These are phyloP conservation scores for Malus sylvestris DNA, from an alignment of 306 rosid genomes.

Conservation along the genomic window DNA sequence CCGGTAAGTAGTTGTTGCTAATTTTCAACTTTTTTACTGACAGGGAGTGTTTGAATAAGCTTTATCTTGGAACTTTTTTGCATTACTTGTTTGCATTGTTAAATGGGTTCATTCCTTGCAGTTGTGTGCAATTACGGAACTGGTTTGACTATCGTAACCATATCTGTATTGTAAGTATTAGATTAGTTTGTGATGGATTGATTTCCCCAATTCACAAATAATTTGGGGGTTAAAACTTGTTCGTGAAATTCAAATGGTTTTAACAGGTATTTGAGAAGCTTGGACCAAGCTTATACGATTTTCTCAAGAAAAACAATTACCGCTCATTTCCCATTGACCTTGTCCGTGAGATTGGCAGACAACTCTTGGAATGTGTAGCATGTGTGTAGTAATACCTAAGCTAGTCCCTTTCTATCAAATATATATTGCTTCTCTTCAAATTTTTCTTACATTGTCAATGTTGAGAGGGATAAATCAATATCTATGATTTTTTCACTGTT, in stretches of 20 bases:
- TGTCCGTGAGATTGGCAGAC: constrained; percentile 99
- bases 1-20: constrained; percentile 48
- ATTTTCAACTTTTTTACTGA: not conserved
- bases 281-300: constrained; percentile 99
- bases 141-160: constrained; percentile 99
- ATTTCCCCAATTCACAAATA: constrained; percentile 65
- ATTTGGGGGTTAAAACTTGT: constrained; percentile 65
- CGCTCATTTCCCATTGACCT: constrained; percentile 99
- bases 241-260: constrained; percentile 90
- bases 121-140: constrained; percentile 99
- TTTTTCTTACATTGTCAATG: not conserved
- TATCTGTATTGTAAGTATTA: constrained; percentile 99
- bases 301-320: constrained; percentile 99
- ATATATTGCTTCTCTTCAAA: not conserved
- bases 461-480: not conserved
- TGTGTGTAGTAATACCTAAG: constrained; percentile 91
- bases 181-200: constrained; percentile 78
- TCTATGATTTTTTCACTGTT: not conserved
- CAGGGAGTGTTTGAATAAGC: not conserved
- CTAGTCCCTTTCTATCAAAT: constrained; percentile 17
- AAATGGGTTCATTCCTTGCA: constrained; percentile 96
- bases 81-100: constrained; percentile 36
- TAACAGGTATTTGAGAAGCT: constrained; percentile 99
- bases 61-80: constrained; percentile 17
- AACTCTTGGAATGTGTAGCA: constrained; percentile 99